Percentiles rank a stretch among this genome's conserved stretches.
Conservation (phyloP, 1,139 yeast species). For the Diutina pseudorugosa region DNA sequence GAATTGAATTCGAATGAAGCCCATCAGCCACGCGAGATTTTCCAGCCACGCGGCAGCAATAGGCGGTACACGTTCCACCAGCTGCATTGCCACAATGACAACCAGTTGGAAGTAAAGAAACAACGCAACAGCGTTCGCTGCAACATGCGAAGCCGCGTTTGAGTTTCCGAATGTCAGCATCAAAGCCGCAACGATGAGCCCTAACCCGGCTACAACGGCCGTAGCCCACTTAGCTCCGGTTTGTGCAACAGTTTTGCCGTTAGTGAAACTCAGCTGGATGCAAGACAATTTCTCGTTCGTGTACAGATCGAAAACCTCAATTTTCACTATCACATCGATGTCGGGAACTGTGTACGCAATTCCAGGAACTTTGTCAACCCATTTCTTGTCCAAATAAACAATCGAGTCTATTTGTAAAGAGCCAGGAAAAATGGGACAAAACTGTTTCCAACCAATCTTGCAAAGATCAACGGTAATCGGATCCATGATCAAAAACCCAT, state of each 20-base stretch:
- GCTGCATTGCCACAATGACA: slow-evolving; percentile 60
- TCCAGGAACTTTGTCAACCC: slow-evolving; percentile 46
- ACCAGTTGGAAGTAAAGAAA: slow-evolving; percentile 71
- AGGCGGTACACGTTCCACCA: slow-evolving; percentile 65
- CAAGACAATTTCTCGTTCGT: slow-evolving; percentile 45
- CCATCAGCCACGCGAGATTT: slow-evolving; percentile 81
- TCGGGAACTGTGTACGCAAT: slow-evolving; percentile 70
- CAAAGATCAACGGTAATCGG: slow-evolving; percentile 40
- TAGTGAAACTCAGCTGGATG: slow-evolving; percentile 54
- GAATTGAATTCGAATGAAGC: slow-evolving; percentile 51
- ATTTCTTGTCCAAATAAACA: slow-evolving; percentile 36
- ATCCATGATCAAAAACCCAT: slow-evolving; percentile 55
- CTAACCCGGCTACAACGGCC: slow-evolving; percentile 68
- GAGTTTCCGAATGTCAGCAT: slow-evolving; percentile 68
- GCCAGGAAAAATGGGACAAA: slow-evolving; percentile 70
- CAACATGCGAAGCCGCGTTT: slow-evolving; percentile 64
- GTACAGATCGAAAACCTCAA: slow-evolving; percentile 24
- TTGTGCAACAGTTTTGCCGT: slow-evolving; percentile 67
- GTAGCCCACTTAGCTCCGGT: slow-evolving; percentile 78
- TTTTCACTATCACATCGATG: slow-evolving; percentile 60
- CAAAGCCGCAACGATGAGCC: slow-evolving; percentile 56
- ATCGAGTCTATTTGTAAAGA: slow-evolving; percentile 54
- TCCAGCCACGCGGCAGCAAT: slow-evolving; percentile 75
- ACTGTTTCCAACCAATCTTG: slow-evolving; percentile 58
- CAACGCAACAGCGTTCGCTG: slow-evolving; percentile 64